Base-by-base conservation (phyloP, 2,329 filamentous ascomycete genomes). In the Coniochaeta prunicola region DNA sequence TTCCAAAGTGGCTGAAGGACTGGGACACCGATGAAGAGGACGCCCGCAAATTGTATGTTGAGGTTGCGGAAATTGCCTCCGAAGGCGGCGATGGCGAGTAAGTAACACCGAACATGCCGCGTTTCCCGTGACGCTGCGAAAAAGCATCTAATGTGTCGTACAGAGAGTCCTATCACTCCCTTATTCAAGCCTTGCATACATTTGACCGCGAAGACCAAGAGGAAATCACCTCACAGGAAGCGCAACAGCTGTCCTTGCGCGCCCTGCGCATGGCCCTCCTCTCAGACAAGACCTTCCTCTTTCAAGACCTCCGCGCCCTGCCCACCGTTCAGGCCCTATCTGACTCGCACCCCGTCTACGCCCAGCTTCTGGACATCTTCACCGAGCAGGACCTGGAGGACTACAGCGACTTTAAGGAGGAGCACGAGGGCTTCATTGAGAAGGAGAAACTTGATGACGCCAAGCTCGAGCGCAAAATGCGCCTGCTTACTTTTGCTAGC, bases 331-430 rank as follows among this genome's bases (percentile, higher is more conserved):
- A 97, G 76, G 89, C 90, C 17, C 87, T 99, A 56, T 86, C 87
- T 71, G 88, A 93, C 69, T 90, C 90, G 57, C 90, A 97, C 70
- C 84, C 90, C 61, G 81, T 89, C 64, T 91, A 93, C 76, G 92
- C 90, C 68, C 91, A 97, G 76, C 85, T 99, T 38, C 89, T 99
- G 59, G 92, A 97, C 69, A 91, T 97, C 70, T 97, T 97, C 76
- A 90, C 91, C 66, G 89, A 94, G 69, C 92, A 97, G 75, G 89
- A 92, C 67, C 86, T 97, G 58, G 92, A 97, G 72, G 91, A 96
- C 76, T 96, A 94, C 79, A 90, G 91, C 74, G 92, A 96, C 76
- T 97, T 97, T 80, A 86, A 91, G 72, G 89, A 96, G 68, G 91
- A 96, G 77, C 91, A 96, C 76, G 84, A 90, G 64, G 89, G 88